Conservation (phyloP, 2,329 filamentous ascomycete genomes). For the Penicillium sp. region DNA sequence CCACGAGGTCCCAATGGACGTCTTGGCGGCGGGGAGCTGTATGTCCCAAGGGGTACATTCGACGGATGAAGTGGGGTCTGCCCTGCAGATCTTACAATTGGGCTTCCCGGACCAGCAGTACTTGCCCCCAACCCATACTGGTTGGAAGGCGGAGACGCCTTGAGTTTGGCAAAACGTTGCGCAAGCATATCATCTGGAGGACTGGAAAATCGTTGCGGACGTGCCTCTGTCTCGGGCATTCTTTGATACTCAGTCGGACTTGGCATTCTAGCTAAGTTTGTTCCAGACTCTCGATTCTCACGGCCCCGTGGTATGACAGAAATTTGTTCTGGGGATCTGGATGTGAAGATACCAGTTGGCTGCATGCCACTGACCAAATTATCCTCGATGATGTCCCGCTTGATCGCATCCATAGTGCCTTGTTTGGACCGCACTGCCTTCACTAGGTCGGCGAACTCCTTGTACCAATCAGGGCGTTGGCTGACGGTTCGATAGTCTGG, state of each 20-base stretch:
- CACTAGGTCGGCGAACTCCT: constrained; percentile 54
- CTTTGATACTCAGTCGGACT: constrained; percentile 42
- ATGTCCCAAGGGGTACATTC: constrained; percentile 8
- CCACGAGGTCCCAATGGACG: constrained; percentile 45
- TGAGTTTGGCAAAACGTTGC: constrained; percentile 45
- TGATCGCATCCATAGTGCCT: constrained; percentile 44
- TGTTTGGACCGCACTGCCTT: constrained; percentile 44
- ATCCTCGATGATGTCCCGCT: constrained; percentile 42
- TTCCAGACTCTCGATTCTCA: constrained; percentile 21
- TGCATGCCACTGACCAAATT: constrained; percentile 34
- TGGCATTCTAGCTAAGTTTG: constrained; percentile 38
- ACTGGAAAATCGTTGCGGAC: constrained; percentile 28
- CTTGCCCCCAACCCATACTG: constrained; percentile 2
- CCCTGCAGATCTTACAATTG: constrained; percentile 15
- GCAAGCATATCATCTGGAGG: constrained; percentile 40
- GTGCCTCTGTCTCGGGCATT: constrained; percentile 22
- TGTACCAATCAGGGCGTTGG: constrained; percentile 52
- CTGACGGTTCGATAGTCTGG: constrained; percentile 66
- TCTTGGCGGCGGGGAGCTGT: constrained; percentile 25
- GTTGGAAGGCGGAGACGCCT: constrained; percentile 22
- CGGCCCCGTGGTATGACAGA: constrained; percentile 24
- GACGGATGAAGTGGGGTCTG: constrained; percentile 20
- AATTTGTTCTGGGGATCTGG: constrained; percentile 13
- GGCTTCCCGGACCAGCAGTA: constrained; percentile 3
- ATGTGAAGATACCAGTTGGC: constrained; percentile 20